Base-by-base conservation (phyloP, 306 rosid species). In the Pterocarpus santalinus region DNA sequence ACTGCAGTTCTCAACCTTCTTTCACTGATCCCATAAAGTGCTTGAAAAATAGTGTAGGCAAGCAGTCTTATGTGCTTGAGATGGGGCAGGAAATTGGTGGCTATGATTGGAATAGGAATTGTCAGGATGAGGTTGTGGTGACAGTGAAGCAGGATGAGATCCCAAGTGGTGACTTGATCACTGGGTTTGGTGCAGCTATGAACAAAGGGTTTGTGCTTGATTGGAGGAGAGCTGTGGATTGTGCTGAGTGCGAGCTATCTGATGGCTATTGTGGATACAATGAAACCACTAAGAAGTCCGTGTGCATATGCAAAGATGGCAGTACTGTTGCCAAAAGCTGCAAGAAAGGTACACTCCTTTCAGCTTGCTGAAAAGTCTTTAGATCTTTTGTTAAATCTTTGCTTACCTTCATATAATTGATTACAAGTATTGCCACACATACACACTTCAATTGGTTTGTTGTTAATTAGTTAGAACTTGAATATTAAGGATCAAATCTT, bases 181-280 rank as follows among this genome's bases (percentile, higher is more conserved):
- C 2, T 32, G 88, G 69, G 30, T 84, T 87, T 87, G 86, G 80
- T 64, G 65, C 0, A 2, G 86, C 85, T 33, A 81, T 87, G 81
- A 64, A 75, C 17, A 56, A 78, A 63, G 90, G 90, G 3, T 87
- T 87, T 64, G 88, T 84, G 80, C 78, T 84, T 32, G 77, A 84
- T 47, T 87, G 88, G 88, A 11, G 14, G 3, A 57, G 2, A 32
- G 75, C 70, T 7, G 44, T 0, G 78, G 69, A 78, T 46, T 84
- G 88, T 75, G 70, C 32, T 14, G 10, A 12, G 53, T 87, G 90
- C 7, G 90, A 87, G 66, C 2, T 5, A 2, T 81, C 86, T 8
- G 47, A 33, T 62, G 90, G 90, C 5, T 14, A 44, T 41, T 84
- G 88, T 67, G 79, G 53, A n/a, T 65, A 4, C 3, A 13, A 78